Percentiles rank a stretch among this genome's conserved stretches.
These are phyloP conservation scores for Ulota crispa DNA, from an alignment of 225 moss, liverwort and hornwort genomes.

Conservation along the genomic window DNA sequence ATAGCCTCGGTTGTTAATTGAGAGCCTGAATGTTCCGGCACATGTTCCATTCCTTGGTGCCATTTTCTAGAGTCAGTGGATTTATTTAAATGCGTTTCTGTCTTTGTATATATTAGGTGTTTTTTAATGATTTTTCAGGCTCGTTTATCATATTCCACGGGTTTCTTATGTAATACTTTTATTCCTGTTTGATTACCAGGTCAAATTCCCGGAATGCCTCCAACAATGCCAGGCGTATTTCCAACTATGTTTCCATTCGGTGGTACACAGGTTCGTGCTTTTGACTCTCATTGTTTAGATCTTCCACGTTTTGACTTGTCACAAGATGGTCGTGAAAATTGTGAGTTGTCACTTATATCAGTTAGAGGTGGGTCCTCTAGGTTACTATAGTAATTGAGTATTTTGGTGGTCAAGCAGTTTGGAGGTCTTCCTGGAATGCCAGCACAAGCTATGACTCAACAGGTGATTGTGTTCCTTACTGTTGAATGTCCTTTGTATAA, in stretches of 20 bases:
- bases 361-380: constrained; percentile 48
- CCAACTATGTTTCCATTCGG: constrained; percentile 96
- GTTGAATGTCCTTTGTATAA: constrained; percentile 37
- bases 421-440: constrained; percentile 81
- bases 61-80: neutral
- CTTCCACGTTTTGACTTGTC: constrained; percentile 33
- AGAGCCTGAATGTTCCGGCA: neutral
- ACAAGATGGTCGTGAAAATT: constrained; percentile 32
- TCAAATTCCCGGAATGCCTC: constrained; percentile 96
- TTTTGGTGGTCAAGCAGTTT: constrained; percentile 73
- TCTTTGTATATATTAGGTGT: neutral
- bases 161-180: neutral
- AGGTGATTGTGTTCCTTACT: constrained; percentile 72
- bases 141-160: neutral
- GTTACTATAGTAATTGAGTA: constrained; percentile 55
- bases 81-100: neutral
- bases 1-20: neutral
- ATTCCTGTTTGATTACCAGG: constrained; percentile 43
- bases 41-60: neutral
- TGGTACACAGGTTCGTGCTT: constrained; percentile 80
- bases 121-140: neutral
- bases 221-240: constrained; percentile 90
- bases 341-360: constrained; percentile 31
- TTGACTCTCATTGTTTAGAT: constrained; percentile 17
- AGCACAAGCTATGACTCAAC: constrained; percentile 84